Evolutionary conservation across 2,329 filamentous ascomycete genomes (phyloP), one percentile per base, ranked within the genome.

Genomic region (Sarocladium brachiariae): DNA sequence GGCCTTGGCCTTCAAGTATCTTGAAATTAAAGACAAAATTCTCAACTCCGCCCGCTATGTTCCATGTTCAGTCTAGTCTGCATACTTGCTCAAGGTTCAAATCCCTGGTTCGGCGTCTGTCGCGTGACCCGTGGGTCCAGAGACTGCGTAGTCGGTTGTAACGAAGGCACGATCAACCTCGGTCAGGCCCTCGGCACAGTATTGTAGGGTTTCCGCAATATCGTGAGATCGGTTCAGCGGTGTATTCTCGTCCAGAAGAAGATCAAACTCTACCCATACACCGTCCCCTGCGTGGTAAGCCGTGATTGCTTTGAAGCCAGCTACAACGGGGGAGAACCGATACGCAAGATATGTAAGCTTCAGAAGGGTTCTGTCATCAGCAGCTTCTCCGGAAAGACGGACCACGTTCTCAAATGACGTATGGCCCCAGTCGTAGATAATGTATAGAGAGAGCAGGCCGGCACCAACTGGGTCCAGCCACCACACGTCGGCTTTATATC

Each of bases 371-470:
- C 60, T 53, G 18, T 61, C 57, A 25, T 59, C 57, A 2, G 60
- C 63, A 2, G 63, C 63, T 52, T 66, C 63, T 8, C 63, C 63
- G 0, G 63, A 65, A 1, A 66, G 63, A 0, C 61, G 58, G 0
- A 61, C 61, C 0, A 63, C 59, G 25, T 66, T 64, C 18, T 57
- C 56, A 25, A 66, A 65, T 27, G 57, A 64, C 1, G 82, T 86
- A 41, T 73, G 71, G 1, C 76, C 76, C 83, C 83, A 86, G 65
- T 86, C 83, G 63, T 78, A 81, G 57, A 86, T 85, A 62, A 87
- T 84, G 67, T 77, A 85, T 4, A 85, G 63, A 0, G 82, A 84
- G 0, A 87, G 69, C 0, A 85, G 58, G 0, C 77, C 75, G 3
- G 83, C 83, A 50, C 83, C 83, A 0, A 77, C 69, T 5, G 72